Base-by-base conservation (phyloP, 441 rosid genomes). In the Pelargonium australe region DNA sequence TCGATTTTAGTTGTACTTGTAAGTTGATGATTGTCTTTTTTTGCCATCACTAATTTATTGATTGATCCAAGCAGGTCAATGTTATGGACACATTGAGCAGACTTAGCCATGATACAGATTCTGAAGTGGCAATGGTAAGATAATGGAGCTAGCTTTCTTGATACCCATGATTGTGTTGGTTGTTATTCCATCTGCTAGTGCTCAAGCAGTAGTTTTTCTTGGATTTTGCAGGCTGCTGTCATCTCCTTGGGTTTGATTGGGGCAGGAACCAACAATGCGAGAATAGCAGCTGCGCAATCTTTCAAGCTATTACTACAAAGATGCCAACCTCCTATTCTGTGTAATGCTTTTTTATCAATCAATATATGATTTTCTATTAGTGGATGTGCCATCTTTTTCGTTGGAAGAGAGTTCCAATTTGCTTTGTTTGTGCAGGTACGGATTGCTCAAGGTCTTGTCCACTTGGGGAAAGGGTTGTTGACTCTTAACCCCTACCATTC, bases 31-130 rank as follows among this genome's bases (percentile, higher is more conserved):
- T 57, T 58, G 10, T 65, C 37, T 34, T 34, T 34, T 34, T 34
- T 34, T 34, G 40, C 40, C 10, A 0, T 10, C 14, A 53, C 19
- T 40, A 10, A 61, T 69, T 45, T 66, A 66, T 72, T 43, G 31
- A 31, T 53, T 66, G 67, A 53, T 40, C 47, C 70, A 61, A 65
- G 45, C 81, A 94, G 99, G 96, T 91, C 67, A 91, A 83, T 85
- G 96, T 95, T 14, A 89, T 91, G 92, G 97, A 95, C 79, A 91
- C 96, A 12, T 77, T 95, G 78, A 91, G 97, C 81, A 85, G 99
- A 75, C 91, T 95, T 23, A 95, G 96, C 86, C 97, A 90, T 78
- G 99, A 95, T 76, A 73, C 99, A 37, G 96, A 95, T 78, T 84
- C 96, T 23, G 96, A 91, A 85, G 99, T 95, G 74, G 94, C 96